Conservation (phyloP, 106 monocot species). For the Phalaenopsis equestris region DNA sequence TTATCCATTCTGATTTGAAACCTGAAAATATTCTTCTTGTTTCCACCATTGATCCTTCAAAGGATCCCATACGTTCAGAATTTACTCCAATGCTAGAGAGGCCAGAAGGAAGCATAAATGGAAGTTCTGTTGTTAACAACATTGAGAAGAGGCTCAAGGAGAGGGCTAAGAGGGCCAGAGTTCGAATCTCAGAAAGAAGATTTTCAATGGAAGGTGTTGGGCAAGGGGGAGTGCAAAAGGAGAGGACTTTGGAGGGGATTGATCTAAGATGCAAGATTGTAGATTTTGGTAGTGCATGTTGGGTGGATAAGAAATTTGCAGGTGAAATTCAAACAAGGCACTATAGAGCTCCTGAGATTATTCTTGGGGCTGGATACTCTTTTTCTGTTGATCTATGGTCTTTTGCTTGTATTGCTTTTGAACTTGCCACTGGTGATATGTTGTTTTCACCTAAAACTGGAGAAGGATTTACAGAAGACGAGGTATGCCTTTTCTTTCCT, state of each 20-base stretch:
- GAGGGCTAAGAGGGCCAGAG: conserved; percentile 63
- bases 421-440: conserved; percentile 92
- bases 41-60: conserved; percentile 79
- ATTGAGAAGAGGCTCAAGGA: conserved; percentile 66
- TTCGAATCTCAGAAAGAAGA: conserved; percentile 58
- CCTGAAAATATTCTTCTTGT: conserved; percentile 89
- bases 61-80: conserved; percentile 70
- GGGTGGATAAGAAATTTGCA: conserved; percentile 58
- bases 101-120: conserved; percentile 51
- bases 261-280: conserved; percentile 85
- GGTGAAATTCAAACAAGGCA: conserved; percentile 85
- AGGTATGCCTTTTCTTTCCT: conserved; percentile 32
- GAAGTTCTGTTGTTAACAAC: conserved; percentile 17
- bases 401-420: conserved; percentile 89
- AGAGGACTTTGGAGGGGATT: conserved; percentile 80
- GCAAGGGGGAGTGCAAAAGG: conserved; percentile 9
- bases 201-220: conserved; percentile 39
- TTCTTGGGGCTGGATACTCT: conserved; percentile 78
- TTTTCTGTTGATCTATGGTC: conserved; percentile 88
- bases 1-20: conserved; percentile 89
- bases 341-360: conserved; percentile 85
- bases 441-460: conserved; percentile 64
- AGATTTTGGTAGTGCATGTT: conserved; percentile 93
- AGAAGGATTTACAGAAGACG: conserved; percentile 76
- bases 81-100: conserved; percentile 60